phyloP scores from a whole-genome alignment of 345 rosid species.

The Boechera retrofracta region DNA sequence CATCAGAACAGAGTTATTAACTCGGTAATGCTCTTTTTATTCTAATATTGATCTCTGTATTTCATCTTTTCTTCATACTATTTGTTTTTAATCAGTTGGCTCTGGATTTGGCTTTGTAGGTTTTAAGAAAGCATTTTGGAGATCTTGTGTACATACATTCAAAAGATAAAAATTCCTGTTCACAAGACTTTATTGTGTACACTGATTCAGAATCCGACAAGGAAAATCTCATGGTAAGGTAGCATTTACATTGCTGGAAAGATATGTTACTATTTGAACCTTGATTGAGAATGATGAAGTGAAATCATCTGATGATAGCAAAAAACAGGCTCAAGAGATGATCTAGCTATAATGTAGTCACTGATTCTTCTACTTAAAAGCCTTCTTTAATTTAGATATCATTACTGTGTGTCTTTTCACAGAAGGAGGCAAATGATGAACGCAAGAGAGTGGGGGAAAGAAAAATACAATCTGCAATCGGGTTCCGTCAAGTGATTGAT shows the following conservation, averaged over 20 bases:
- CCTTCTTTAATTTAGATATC: background rate
- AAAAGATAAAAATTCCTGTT: conserved; percentile 47
- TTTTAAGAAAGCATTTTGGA: conserved; percentile 68
- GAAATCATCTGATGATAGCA: background rate
- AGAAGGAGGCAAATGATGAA: conserved; percentile 81
- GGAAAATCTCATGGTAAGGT: conserved; percentile 71
- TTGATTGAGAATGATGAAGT: conserved; percentile 8
- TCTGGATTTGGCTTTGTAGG: conserved; percentile 49
- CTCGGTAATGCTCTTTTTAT: conserved; percentile 51
- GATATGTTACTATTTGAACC: background rate
- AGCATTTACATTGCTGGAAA: background rate
- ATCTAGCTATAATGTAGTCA: conserved; percentile 11
- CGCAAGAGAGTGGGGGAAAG: conserved; percentile 53
- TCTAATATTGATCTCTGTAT: background rate
- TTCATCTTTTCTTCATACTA: background rate
- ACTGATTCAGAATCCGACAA: conserved; percentile 68
- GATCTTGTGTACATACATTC: conserved; percentile 64
- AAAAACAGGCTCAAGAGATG: conserved; percentile 7
- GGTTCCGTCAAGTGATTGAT: conserved; percentile 92
- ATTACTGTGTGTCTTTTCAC: conserved; percentile 27
- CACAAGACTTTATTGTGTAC: conserved; percentile 65
- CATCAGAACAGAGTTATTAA: conserved; percentile 82
- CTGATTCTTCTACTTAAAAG: background rate
- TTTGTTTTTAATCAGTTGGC: background rate
- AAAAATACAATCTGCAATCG: conserved; percentile 69